A percentile compares a stretch with the other conserved stretches of the same genome.
Evolutionary conservation across 768 basidiomycete species (phyloP).

Genomic region (Megacollybia marginata): DNA sequence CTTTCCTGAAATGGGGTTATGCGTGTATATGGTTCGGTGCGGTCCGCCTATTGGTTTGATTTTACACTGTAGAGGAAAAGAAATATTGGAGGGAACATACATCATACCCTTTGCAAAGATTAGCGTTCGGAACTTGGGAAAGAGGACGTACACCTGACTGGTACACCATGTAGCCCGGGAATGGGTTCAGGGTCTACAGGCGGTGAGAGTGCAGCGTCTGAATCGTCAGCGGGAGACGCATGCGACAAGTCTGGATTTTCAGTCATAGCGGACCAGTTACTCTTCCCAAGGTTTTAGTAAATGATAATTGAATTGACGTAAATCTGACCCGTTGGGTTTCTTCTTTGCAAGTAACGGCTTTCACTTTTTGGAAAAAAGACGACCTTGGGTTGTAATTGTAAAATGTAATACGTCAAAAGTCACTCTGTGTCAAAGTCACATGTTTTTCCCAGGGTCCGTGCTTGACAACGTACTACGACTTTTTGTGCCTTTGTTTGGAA

Average conservation of each 20-base stretch:
- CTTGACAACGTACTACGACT: too few species aligned
- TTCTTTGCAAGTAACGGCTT: too few species aligned
- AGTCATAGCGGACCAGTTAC: not conserved
- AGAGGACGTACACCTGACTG: slow-evolving; percentile 68
- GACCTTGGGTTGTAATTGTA: too few species aligned
- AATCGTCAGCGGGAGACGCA: slow-evolving; percentile 54
- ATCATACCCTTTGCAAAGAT: slow-evolving; percentile 63
- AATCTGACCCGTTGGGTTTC: too few species aligned
- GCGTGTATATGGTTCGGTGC: slow-evolving; percentile 76
- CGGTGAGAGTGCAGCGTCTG: slow-evolving; percentile 42
- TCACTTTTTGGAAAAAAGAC: too few species aligned
- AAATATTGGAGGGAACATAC: slow-evolving; percentile 39
- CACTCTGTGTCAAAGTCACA: too few species aligned
- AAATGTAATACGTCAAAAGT: too few species aligned
- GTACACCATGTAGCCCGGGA: slow-evolving; percentile 66
- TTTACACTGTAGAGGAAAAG: not conserved
- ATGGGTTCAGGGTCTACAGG: slow-evolving; percentile 53
- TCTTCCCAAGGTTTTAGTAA: not conserved
- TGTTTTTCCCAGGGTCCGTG: too few species aligned
- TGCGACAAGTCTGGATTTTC: slow-evolving; percentile 27
- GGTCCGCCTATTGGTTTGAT: slow-evolving; percentile 55
- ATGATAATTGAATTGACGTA: too few species aligned
- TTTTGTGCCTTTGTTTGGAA: too few species aligned
- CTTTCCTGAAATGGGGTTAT: slow-evolving; percentile 81
- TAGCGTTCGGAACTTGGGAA: slow-evolving; percentile 4